A percentile compares a stretch with the other conserved stretches of the same genome.
Evolutionary conservation across 805 yeast genomes (phyloP).

Genomic region (Pichia occidentalis): DNA sequence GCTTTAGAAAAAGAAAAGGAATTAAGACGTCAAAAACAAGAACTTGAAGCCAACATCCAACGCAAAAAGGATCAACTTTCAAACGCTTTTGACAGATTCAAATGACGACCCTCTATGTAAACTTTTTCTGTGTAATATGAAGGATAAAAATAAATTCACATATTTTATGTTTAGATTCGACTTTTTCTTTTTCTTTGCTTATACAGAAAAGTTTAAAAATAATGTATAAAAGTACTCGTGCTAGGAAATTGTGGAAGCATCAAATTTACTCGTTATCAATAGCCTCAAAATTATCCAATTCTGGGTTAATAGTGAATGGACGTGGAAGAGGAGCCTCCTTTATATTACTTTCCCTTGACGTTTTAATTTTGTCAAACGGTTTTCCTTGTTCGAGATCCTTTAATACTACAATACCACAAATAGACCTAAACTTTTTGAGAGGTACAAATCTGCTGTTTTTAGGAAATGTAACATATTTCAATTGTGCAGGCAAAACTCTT

Average conservation of each 20-base stretch:
- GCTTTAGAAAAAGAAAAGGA: conserved; percentile 71
- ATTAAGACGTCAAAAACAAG: conserved; percentile 47
- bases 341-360: conserved; percentile 71
- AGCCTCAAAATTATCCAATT: conserved; percentile 27
- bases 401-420: conserved; percentile 66
- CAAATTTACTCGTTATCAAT: conserved; percentile 14
- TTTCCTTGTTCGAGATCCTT: conserved; percentile 57
- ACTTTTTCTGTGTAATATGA: too few species aligned
- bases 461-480: conserved; percentile 71
- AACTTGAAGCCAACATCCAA: conserved; percentile 39
- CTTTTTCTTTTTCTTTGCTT: too few species aligned
- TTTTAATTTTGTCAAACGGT: conserved; percentile 63
- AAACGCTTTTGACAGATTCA: conserved; percentile 46
- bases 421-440: conserved; percentile 65
- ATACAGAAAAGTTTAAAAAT: too few species aligned
- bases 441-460: conserved; percentile 77
- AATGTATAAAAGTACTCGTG: background rate
- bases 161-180: too few species aligned
- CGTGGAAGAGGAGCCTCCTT: conserved; percentile 71
- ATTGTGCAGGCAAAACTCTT: conserved; percentile 84
- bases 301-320: conserved; percentile 56
- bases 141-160: too few species aligned
- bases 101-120: too few species aligned
- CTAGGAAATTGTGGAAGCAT: background rate
- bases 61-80: conserved; percentile 48